Evolutionary conservation across 208 protist species (phyloP).

Genomic region (Trypanosomatidae sp.): DNA sequence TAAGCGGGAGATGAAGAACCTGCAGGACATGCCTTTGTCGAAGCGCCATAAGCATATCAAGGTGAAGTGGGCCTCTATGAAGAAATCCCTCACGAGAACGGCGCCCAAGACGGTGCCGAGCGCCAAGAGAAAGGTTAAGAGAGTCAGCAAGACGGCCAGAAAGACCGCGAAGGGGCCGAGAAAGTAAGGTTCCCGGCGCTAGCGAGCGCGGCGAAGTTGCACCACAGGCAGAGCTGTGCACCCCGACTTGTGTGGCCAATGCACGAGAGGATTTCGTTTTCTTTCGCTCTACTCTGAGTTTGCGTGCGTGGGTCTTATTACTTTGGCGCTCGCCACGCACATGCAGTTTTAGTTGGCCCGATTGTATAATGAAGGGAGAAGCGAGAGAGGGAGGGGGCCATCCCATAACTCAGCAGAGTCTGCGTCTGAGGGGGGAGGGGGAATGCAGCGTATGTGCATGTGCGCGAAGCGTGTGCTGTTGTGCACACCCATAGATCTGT

Average conservation of each 20-base stretch:
- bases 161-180: conserved; percentile 14
- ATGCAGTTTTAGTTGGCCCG: not conserved
- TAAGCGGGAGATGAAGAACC: conserved; percentile 36
- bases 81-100: conserved; percentile 17
- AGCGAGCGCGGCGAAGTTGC: not conserved
- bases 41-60: conserved; percentile 4
- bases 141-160: conserved; percentile 19
- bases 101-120: conserved; percentile 11
- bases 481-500: not conserved
- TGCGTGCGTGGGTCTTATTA: not conserved
- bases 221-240: not conserved
- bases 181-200: not conserved
- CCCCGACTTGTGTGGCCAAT: not conserved
- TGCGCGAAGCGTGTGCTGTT: not conserved
- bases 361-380: not conserved
- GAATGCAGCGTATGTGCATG: not conserved
- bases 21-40: conserved; percentile 18
- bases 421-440: not conserved
- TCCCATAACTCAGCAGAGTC: not conserved
- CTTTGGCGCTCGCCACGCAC: not conserved
- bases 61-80: conserved; percentile 21
- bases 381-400: not conserved
- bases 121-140: conserved; percentile 32
- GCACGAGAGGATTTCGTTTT: not conserved
- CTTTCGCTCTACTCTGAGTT: not conserved